Base-by-base conservation (phyloP, 768 basidiomycete genomes). In the Pulveroboletus ravenelii region DNA sequence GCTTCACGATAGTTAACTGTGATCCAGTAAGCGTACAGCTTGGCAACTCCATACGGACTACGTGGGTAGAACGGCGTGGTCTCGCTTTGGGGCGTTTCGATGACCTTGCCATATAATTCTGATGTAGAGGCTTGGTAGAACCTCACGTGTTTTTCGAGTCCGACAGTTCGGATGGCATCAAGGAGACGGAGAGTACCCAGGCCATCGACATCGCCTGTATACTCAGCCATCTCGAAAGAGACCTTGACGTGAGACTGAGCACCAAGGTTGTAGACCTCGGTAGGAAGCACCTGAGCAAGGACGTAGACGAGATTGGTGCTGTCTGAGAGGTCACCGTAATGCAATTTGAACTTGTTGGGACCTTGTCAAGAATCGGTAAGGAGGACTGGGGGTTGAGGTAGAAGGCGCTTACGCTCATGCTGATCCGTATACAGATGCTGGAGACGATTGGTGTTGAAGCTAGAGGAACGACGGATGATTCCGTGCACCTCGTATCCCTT, bases 161-260 rank as follows among this genome's bases (percentile, higher is more conserved):
- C 94, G 68, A 92, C 93, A 8, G 95, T 98, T 37, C 94, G 84
- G 69, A 98, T 85, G 48, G 94, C 94, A 62, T 98, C 95, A 51
- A 98, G 86, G 51, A 98, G 81, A 59, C 94, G 90, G 42, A 98
- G 82, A 6, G 94, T 98, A 47, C 94, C 94, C 36, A 98, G 78
- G 8, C 86, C 94, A 61, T 98, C 94, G 43, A 98, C 94, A 63
- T 98, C 95, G 45, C 90, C 93, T 0, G 95, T 98, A 74, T 98
- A 98, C 72, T 98, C 94, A 23, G 94, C 91, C 92, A 98, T 95
- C 71, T 97, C 95, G 69, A 98, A 98, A 25, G 93, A 96, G 57
- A 98, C 94, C 71, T 98, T 98, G 76, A 98, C 94, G 74, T 98
- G 94, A 38, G 90, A 93, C 70, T 98, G 94, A 14, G 94, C 94